These are phyloP conservation scores for Amanita subjunquillea DNA, from an alignment of 768 basidiomycete species.

Conservation along the genomic window DNA sequence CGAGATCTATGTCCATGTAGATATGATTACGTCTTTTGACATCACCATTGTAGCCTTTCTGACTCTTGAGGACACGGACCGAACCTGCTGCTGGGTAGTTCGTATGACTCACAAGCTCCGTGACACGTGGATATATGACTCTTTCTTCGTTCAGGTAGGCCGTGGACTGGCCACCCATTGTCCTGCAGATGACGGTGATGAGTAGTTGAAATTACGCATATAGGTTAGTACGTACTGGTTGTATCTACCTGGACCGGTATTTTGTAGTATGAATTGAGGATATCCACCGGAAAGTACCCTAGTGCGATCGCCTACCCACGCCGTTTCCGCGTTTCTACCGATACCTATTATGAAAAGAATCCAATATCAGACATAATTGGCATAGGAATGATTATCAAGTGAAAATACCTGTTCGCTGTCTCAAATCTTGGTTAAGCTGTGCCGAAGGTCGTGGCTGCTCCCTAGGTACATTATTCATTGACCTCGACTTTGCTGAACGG, in stretches of 20 bases:
- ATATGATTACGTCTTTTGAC: slow-evolving; percentile 1
- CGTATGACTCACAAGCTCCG: slow-evolving; percentile 3
- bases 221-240: background rate
- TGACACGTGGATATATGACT: slow-evolving; percentile 5
- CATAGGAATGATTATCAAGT: background rate
- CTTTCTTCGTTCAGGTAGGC: background rate
- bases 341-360: background rate
- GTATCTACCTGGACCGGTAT: background rate
- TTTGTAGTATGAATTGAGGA: background rate
- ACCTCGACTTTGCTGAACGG: slow-evolving; percentile 1
- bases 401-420: slow-evolving; percentile 5
- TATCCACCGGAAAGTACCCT: background rate
- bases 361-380: background rate
- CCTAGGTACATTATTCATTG: background rate
- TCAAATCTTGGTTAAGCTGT: slow-evolving; percentile 5
- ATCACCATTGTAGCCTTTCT: background rate
- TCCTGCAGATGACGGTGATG: background rate
- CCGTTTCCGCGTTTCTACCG: slow-evolving; percentile 1
- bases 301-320: slow-evolving; percentile 1
- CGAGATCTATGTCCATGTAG: background rate
- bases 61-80: background rate
- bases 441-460: slow-evolving; percentile 1
- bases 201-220: background rate
- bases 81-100: background rate
- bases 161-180: background rate